These are phyloP conservation scores for Tritrichomonas foetus DNA, from an alignment of 208 protist genomes.

Conservation along the genomic window DNA sequence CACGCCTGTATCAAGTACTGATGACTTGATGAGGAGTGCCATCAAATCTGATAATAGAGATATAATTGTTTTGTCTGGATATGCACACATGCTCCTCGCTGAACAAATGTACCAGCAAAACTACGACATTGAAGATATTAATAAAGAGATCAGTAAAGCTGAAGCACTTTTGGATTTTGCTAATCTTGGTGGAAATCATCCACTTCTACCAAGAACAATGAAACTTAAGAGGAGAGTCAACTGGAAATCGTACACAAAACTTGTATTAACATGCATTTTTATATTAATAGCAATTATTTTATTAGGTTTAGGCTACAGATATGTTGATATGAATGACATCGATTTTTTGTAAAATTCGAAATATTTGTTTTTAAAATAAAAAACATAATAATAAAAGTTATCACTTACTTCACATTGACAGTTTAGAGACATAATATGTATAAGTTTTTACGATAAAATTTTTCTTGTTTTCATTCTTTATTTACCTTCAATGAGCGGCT, in stretches of 20 bases:
- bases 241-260: background rate
- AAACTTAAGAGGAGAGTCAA: background rate
- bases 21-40: too few species aligned
- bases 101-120: background rate
- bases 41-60: too few species aligned
- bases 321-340: background rate
- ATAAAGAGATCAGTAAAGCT: conserved; percentile 12
- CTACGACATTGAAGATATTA: background rate
- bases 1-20: too few species aligned
- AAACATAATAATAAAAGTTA: too few species aligned
- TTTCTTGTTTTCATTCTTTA: too few species aligned
- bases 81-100: background rate
- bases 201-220: background rate
- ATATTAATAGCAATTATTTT: background rate
- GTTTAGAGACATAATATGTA: too few species aligned
- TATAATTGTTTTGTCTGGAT: background rate
- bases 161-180: background rate
- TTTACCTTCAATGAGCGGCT: too few species aligned
- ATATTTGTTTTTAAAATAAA: too few species aligned
- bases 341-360: too few species aligned
- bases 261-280: background rate
- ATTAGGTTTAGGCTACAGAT: background rate
- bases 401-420: too few species aligned
- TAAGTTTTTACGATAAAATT: too few species aligned
- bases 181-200: background rate